Evolutionary conservation across 345 rosid genomes (phyloP), one percentile per base, ranked within the genome.

Genomic region (Eucalyptus polybractea): DNA sequence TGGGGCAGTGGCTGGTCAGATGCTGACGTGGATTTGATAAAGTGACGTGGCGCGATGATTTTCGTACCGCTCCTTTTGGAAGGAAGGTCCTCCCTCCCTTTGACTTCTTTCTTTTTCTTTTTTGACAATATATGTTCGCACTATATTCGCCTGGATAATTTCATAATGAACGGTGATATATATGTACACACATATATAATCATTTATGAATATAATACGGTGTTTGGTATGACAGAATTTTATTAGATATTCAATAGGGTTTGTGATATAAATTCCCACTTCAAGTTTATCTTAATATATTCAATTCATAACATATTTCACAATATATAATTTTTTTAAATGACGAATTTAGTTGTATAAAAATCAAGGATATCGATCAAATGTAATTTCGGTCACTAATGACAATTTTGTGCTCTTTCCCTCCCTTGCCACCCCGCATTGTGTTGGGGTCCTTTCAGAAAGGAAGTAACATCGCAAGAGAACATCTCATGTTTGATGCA

Each of bases 341-440:
- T 33, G 22, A 17, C 1, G 3, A 31, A 62, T 62, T 29, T 29
- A 62, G 33, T 29, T 62, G 12, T 15, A 67, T 31, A 17, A 31
- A 69, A 31, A 5, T 3, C 4, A 11, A 31, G 10, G 44, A 17
- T 69, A 33, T 33, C 7, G 6, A 69, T 69, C 13, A 16, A 69
- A 69, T 69, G 19, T 33, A 69, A 69, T 69, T 31, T 31, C 6
- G 0, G 1, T 67, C 11, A 0, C 33, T 0, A 4, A 62, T 12
- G 33, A 29, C 2, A 1, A 62, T 12, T 29, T 62, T 4, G 10
- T 62, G 10, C 19, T 31, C 9, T 2, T 62, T 29, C 33, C 5
- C 33, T 29, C 10, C 17, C 8, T 13, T 62, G 37, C 33, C 72
- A 62, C 15, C 33, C 5, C 4, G 0, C 9, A 13, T 12, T 2